A percentile compares a stretch with the other conserved stretches of the same genome.
phyloP scores from a whole-genome alignment of 2,329 filamentous ascomycete genomes.

The Cordyceps fumosorosea region DNA sequence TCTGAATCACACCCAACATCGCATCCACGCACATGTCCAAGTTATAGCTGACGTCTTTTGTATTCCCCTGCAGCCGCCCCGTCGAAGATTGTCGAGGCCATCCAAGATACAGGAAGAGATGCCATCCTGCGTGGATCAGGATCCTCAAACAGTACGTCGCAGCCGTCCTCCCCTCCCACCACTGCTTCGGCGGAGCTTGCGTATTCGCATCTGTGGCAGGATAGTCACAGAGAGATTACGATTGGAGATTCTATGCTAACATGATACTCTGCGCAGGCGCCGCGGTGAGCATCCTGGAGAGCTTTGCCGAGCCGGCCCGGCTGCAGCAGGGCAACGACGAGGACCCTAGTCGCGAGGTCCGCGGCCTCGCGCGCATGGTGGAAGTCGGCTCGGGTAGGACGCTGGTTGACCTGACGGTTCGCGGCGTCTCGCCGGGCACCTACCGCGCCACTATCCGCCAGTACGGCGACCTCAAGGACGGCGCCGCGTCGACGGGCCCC shows the following conservation, averaged over 20 bases:
- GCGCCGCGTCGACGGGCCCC: constrained; percentile 73
- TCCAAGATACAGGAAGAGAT: constrained; percentile 85
- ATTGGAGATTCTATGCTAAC: not conserved
- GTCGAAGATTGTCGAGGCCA: constrained; percentile 80
- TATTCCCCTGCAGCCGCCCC: constrained; percentile 56
- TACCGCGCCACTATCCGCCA: constrained; percentile 83
- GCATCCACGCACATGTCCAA: not conserved
- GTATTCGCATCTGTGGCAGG: not conserved
- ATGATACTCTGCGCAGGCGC: constrained; percentile 44
- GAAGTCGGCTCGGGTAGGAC: constrained; percentile 75
- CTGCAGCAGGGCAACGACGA: constrained; percentile 21
- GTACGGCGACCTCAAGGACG: constrained; percentile 78
- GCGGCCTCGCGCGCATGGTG: constrained; percentile 88
- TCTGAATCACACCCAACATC: not conserved
- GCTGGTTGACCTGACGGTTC: constrained; percentile 79
- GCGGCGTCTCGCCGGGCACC: constrained; percentile 70
- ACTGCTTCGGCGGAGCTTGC: not conserved
- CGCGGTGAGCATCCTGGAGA: constrained; percentile 94
- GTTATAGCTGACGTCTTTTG: not conserved
- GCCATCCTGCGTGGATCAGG: constrained; percentile 90
- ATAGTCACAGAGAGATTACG: not conserved
- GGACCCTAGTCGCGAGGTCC: constrained; percentile 52
- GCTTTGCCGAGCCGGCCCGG: constrained; percentile 52
- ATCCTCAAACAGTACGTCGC: constrained; percentile 65
- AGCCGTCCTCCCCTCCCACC: not conserved